Evolutionary conservation across 306 rosid species (phyloP), one percentile per base, ranked within the genome.

Genomic region (Sphenostylis stenocarpa): DNA sequence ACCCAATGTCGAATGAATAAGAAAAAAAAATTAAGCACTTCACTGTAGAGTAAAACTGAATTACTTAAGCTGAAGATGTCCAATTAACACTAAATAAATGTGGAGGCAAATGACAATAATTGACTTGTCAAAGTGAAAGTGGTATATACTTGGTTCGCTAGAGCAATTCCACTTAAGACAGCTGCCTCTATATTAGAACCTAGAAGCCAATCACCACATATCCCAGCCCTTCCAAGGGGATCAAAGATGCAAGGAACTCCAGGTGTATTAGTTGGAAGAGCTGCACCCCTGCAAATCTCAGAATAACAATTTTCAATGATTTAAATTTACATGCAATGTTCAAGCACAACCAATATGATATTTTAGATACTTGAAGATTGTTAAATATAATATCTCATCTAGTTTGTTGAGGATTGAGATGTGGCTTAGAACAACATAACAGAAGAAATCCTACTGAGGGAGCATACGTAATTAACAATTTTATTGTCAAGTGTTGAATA

Each of bases 151-250:
- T 94, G 97, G 83, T 91, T 85, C 49, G 93, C 93, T 17, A 91
- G 87, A 65, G 95, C 87, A 26, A 90, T 92, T 69, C 98, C 98
- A 39, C 98, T 94, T 23, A 91, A 67, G 44, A 88, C 94, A 57
- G 98, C 97, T 15, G 98, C 88, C 83, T 94, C 98, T 80, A 92
- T 26, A 80, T 88, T 90, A 56, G 98, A 94, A 84, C 98, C 98
- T 8, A 94, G 87, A 5, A 94, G 85, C 98, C 97, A 94, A 80
- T 94, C 98, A 68, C 98, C 96, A 24, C 97, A 94, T 67, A 92
- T 89, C 60, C 98, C 98, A 28, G 96, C 95, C 77, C 98, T 83
- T 81, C 97, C 97, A 0, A 45, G 79, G 57, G 95, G 96, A 80
- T 94, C 96, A 84, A 94, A 94, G 83, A 94, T 94, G 78, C 91